Evolutionary conservation across 371 early-diverging fungal species (phyloP).

Genomic region (Phascolomyces articulosus): DNA sequence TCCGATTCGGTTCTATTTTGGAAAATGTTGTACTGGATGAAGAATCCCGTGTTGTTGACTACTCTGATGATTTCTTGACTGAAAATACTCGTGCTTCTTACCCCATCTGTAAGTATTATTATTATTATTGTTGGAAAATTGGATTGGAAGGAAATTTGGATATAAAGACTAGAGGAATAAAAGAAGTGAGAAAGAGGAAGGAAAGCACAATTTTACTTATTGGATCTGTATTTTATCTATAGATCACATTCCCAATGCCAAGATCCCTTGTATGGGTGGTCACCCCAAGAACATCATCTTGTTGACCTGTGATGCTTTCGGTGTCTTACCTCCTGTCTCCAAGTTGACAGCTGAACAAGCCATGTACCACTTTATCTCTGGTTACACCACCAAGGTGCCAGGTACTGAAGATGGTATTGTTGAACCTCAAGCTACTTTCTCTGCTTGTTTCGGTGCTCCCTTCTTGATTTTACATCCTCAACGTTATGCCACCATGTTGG

Average conservation of each 20-base stretch:
- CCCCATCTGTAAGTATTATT: constrained; percentile 62
- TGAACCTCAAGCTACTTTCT: constrained; percentile 91
- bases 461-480: constrained; percentile 96
- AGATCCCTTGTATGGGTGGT: constrained; percentile 89
- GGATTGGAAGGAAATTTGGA: neutral
- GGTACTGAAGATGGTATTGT: constrained; percentile 96
- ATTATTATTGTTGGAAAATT: too few relatives aligned
- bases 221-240: neutral
- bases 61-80: constrained; percentile 75
- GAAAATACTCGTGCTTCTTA: constrained; percentile 97
- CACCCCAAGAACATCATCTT: constrained; percentile 95
- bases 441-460: constrained; percentile 94
- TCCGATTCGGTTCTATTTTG: constrained; percentile 86
- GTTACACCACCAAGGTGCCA: constrained; percentile 90
- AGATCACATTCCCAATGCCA: constrained; percentile 94
- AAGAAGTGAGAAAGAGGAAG: neutral
- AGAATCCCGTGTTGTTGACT: constrained; percentile 85
- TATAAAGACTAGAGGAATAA: neutral
- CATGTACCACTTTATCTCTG: constrained; percentile 96
- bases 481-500: constrained; percentile 94
- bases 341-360: constrained; percentile 87
- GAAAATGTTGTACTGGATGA: constrained; percentile 92
- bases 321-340: constrained; percentile 94
- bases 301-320: constrained; percentile 96
- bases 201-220: neutral